Evolutionary conservation across 208 protist genomes (phyloP), one percentile per base, ranked within the genome.

Genomic region (Balamuthia mandrillaris): DNA sequence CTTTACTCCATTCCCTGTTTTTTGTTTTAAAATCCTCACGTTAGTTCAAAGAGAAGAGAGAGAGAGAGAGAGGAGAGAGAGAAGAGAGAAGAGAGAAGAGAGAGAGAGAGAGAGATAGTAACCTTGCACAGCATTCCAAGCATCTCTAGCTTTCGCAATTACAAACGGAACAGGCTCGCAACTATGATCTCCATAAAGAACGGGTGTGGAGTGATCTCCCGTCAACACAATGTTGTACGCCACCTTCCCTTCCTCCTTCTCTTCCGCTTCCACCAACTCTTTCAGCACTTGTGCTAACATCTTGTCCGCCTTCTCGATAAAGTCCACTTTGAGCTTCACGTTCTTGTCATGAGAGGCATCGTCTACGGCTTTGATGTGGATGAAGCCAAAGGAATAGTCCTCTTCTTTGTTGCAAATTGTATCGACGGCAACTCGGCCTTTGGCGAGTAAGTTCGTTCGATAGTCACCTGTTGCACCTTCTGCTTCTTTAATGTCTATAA

Each of bases 171-270:
- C 92, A 42, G 92, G 92, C 81, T 94, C 92, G 87, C 44, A 92
- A 52, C 56, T 86, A 68, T 94, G 92, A 68, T 94, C 92, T 31
- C 87, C 87, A 27, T 81, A 86, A 3, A 86, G 54, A 9, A 86
- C 85, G 3, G 92, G 92, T n/a, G 92, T 94, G n/a, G 89, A 88
- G 72, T 94, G 92, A 45, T 94, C 92, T 35, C 92, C 92, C 5
- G 89, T 94, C 16, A 94, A 5, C 35, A 83, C 78, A 45, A 94
- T 47, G 14, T 63, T 52, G 49, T 70, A 90, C 51, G 87, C 56
- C n/a, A 31, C 37, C 33, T 65, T 52, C 10, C 72, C 77, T 31
- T 84, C 42, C 27, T 47, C 44, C 29, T 85, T 45, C 27, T 84
- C 42, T 42, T 89, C 42, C n/a, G 39, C 29, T 21, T 72, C 21